phyloP scores from a whole-genome alignment of 140 eudicot genomes.

The Stevia rebaudiana region DNA sequence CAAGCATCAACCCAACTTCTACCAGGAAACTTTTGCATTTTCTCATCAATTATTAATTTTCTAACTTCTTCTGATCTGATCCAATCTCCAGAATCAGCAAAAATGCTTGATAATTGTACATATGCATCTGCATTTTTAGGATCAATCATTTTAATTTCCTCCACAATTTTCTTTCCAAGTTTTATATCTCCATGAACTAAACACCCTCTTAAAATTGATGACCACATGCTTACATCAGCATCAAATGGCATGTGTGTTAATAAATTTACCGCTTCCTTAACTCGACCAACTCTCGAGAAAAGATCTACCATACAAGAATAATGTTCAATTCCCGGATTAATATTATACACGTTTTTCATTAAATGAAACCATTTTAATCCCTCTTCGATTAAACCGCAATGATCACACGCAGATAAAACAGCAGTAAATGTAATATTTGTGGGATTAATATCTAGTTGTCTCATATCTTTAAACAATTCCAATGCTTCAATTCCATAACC shows the following conservation, averaged over 20 bases:
- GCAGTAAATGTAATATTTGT: slow-evolving; percentile 63
- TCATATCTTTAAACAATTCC: slow-evolving; percentile 57
- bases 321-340: slow-evolving; percentile 67
- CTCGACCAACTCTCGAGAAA: slow-evolving; percentile 59
- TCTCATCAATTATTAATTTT: slow-evolving; percentile 43
- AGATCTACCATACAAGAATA: slow-evolving; percentile 85
- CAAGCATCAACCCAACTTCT: slow-evolving; percentile 31
- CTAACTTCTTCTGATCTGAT: slow-evolving; percentile 52
- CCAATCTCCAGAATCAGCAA: slow-evolving; percentile 80
- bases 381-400: slow-evolving; percentile 77
- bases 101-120: slow-evolving; percentile 63
- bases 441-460: slow-evolving; percentile 40
- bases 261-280: slow-evolving; percentile 58
- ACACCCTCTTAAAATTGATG: slow-evolving; percentile 78
- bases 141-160: slow-evolving; percentile 44
- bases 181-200: slow-evolving; percentile 50
- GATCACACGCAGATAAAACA: slow-evolving; percentile 80
- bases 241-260: slow-evolving; percentile 49
- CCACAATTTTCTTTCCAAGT: slow-evolving; percentile 53
- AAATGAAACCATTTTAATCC: slow-evolving; percentile 64
- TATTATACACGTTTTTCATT: slow-evolving; percentile 57
- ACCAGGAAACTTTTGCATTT: slow-evolving; percentile 55
- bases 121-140: slow-evolving; percentile 59
- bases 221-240: slow-evolving; percentile 79
- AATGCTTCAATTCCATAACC: slow-evolving; percentile 72